Base-by-base conservation (phyloP, 129 eudicot genomes). In the Chrysanthemum lavandulifolium region DNA sequence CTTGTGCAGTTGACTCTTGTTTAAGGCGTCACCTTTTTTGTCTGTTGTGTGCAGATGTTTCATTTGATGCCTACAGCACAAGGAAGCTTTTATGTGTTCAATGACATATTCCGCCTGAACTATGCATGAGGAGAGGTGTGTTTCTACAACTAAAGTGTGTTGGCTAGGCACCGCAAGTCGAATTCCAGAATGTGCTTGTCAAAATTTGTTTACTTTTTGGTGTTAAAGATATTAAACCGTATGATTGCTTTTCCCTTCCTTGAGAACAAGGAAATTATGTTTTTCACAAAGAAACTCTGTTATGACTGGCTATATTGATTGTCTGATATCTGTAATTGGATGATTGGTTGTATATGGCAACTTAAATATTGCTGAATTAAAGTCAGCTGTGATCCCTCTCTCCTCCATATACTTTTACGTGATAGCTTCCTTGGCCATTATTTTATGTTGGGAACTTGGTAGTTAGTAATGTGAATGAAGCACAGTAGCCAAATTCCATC, bases 31-130 rank as follows among this genome's bases (percentile, higher is more conserved):
- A 14, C 36, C 66, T 40, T 57, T 58, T 67, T 23, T 29, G 13
- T 2, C 33, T 47, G 33, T 27, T 57, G 16, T 67, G 63, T 78
- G 78, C 92, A 90, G 94, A 84, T 87, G 96, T 90, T 90, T 68
- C 94, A 87, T 65, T 78, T 90, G 87, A 85, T 90, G 87, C 91
- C 96, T 76, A 89, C 96, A 14, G 85, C 88, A 47, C 91, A 85
- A 71, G 91, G 87, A 73, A 90, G 96, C 76, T 87, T 90, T 72
- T 89, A 86, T 51, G 92, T 84, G 81, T 59, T 64, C 68, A 87
- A 87, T 52, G 96, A 84, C 73, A 78, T 86, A 49, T 89, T 89
- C 89, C 85, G 89, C 48, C 75, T 86, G 68, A 86, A 86, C 79
- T 86, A 84, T 84, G 88, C 88, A 4, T 83, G 82, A 81, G 59